phyloP scores from a whole-genome alignment of 2,329 filamentous ascomycete species.

The Emmonsia crescens region DNA sequence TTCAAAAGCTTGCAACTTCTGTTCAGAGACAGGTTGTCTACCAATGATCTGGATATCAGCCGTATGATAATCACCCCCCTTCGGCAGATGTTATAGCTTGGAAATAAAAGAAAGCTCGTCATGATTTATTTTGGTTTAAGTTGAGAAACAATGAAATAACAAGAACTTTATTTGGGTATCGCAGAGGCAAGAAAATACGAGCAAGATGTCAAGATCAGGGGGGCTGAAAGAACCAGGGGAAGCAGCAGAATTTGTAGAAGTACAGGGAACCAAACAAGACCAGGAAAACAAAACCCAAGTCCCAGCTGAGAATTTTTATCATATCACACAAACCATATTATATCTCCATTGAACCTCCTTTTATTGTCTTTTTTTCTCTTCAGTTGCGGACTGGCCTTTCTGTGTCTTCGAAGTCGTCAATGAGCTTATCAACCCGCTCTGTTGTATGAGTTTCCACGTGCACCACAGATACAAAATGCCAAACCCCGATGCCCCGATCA shows the following conservation, averaged over 20 bases:
- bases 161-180: background rate
- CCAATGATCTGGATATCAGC: too few species aligned
- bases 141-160: background rate
- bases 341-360: background rate
- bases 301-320: background rate
- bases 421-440: slow-evolving; percentile 7
- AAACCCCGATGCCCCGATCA: slow-evolving; percentile 77
- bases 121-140: background rate
- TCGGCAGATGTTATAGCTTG: too few species aligned
- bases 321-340: background rate
- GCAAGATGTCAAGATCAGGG: background rate
- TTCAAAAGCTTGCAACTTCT: too few species aligned
- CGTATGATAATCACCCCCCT: too few species aligned
- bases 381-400: background rate
- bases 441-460: slow-evolving; percentile 49
- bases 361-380: slow-evolving; percentile 7
- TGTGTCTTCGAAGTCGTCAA: background rate
- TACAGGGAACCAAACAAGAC: background rate
- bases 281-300: background rate
- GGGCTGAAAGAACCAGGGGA: background rate
- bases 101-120: background rate
- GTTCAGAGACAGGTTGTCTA: too few species aligned
- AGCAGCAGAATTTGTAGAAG: background rate
- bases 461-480: slow-evolving; percentile 87
- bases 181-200: background rate